These are phyloP conservation scores for Hymenoscyphus repandus DNA, from an alignment of 2,329 filamentous ascomycete species.

Conservation along the genomic window DNA sequence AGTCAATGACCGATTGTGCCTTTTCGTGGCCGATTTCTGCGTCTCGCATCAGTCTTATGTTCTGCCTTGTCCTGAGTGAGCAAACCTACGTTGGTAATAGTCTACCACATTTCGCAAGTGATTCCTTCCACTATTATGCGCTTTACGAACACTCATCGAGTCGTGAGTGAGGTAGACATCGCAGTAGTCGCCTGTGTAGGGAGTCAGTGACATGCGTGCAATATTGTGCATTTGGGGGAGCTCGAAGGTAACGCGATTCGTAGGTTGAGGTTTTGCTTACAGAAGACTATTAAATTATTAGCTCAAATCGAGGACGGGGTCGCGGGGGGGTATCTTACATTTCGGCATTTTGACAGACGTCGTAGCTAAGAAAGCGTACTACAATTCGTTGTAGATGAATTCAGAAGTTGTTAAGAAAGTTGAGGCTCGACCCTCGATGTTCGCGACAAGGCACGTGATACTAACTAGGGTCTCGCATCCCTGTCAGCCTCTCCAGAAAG, in stretches of 20 bases:
- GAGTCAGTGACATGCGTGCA: slow-evolving; percentile 15
- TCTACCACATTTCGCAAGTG: slow-evolving; percentile 96
- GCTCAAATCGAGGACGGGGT: slow-evolving; percentile 15
- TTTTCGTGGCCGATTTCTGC: slow-evolving; percentile 97
- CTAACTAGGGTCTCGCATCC: slow-evolving; percentile 6
- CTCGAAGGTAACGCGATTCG: neutral
- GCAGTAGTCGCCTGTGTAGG: slow-evolving; percentile 75
- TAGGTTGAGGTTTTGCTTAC: slow-evolving; percentile 38
- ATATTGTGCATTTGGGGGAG: slow-evolving; percentile 7
- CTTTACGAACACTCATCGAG: slow-evolving; percentile 99
- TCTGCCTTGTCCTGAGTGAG: neutral
- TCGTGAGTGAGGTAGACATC: slow-evolving; percentile 99
- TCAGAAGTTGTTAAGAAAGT: too few species aligned
- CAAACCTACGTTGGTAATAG: slow-evolving; percentile 81
- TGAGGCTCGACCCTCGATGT: too few species aligned
- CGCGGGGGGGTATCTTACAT: slow-evolving; percentile 55
- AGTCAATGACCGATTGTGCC: slow-evolving; percentile 96
- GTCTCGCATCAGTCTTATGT: slow-evolving; percentile 1
- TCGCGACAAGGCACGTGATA: too few species aligned
- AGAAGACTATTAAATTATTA: slow-evolving; percentile 60
- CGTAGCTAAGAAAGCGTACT: too few species aligned
- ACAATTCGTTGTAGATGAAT: too few species aligned
- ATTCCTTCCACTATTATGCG: slow-evolving; percentile 94
- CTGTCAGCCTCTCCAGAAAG: slow-evolving; percentile 13
- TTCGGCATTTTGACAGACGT: slow-evolving; percentile 65